A percentile compares a stretch with the other conserved stretches of the same genome.
These are phyloP conservation scores for Fraxinus velutina DNA, from an alignment of 305 asterid species.

Conservation along the genomic window DNA sequence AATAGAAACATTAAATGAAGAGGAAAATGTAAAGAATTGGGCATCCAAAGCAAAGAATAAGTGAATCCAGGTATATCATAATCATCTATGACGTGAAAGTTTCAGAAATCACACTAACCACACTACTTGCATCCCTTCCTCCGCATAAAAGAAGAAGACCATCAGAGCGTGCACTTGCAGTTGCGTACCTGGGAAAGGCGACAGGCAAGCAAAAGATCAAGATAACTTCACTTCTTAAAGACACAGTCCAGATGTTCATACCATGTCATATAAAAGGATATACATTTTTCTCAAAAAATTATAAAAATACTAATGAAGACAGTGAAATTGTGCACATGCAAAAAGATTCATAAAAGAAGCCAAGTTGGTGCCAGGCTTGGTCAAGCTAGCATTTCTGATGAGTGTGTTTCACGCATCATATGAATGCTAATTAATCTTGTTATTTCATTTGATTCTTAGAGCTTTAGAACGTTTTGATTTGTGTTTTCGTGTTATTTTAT, in stretches of 20 bases:
- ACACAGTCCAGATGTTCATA: neutral
- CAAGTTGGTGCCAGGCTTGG: neutral
- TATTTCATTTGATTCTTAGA: neutral
- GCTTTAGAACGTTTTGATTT: neutral
- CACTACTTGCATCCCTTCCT: slow-evolving; percentile 97
- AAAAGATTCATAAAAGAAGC: neutral
- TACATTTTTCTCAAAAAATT: neutral
- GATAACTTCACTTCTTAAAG: neutral
- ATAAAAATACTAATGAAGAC: neutral
- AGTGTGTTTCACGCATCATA: neutral
- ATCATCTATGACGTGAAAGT: neutral
- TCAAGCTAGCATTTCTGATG: neutral
- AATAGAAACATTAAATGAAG: neutral
- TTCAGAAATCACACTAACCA: slow-evolving; percentile 52
- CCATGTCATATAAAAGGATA: neutral
- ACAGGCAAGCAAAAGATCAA: slow-evolving; percentile 8
- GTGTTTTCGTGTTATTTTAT: neutral
- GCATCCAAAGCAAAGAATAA: slow-evolving; percentile 12
- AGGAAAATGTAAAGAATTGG: neutral
- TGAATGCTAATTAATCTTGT: neutral
- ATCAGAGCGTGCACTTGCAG: slow-evolving; percentile 99
- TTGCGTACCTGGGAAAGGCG: slow-evolving; percentile 71
- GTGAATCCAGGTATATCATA: slow-evolving; percentile 1
- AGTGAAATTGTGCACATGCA: neutral
- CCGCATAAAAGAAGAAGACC: slow-evolving; percentile 99